A percentile compares a stretch with the other conserved stretches of the same genome.
phyloP scores from a whole-genome alignment of 371 early-diverging fungal species.

The Syncephalis plumigaleata region DNA sequence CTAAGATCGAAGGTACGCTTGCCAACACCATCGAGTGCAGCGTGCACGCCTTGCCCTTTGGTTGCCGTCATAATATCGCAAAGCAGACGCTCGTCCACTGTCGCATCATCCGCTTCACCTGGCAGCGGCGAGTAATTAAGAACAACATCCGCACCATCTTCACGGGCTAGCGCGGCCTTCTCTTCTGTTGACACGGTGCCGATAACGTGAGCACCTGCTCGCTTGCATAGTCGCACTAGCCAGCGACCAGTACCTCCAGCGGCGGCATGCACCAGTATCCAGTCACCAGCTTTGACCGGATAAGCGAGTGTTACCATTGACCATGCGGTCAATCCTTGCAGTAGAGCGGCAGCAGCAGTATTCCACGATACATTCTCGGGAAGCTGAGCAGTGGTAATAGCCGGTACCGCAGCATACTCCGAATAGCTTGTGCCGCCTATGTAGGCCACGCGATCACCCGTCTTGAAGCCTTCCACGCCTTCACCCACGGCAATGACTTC shows the following conservation, averaged over 20 bases:
- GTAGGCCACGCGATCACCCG: constrained; percentile 76
- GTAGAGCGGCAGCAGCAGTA: constrained; percentile 38
- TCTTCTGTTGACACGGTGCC: constrained; percentile 71
- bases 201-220: constrained; percentile 74
- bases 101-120: constrained; percentile 22
- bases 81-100: constrained; percentile 51
- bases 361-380: constrained; percentile 38
- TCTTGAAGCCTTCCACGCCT: constrained; percentile 39
- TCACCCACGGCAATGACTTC: constrained; percentile 57
- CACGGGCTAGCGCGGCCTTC: constrained; percentile 57
- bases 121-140: constrained; percentile 37
- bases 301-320: constrained; percentile 57
- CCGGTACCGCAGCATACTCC: constrained; percentile 47
- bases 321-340: constrained; percentile 71
- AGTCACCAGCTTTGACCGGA: constrained; percentile 54
- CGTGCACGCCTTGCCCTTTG: constrained; percentile 58
- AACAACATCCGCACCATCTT: constrained; percentile 58
- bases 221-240: constrained; percentile 53
- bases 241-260: constrained; percentile 82
- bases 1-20: constrained; percentile 68
- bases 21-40: constrained; percentile 86
- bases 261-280: constrained; percentile 75
- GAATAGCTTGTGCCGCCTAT: constrained; percentile 47
- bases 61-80: constrained; percentile 16
- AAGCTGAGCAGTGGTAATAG: constrained; percentile 24